phyloP scores from a whole-genome alignment of 192 early-diverging fungal species.

The Radiomyces spectabilis region DNA sequence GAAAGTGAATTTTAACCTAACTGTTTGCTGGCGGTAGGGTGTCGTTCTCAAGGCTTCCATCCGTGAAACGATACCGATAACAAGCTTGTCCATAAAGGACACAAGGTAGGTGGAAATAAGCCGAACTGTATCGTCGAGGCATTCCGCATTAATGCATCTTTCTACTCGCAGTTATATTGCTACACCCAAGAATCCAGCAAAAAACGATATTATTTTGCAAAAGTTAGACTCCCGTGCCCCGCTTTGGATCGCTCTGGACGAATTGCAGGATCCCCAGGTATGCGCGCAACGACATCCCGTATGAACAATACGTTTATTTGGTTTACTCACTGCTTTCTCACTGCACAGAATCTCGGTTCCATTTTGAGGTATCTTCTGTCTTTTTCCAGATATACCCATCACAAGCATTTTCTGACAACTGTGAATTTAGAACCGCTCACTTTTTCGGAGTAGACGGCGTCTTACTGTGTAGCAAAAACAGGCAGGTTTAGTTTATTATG shows the following conservation, averaged over 20 bases:
- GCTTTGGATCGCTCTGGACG: constrained; percentile 47
- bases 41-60: constrained; percentile 39
- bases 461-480: constrained; percentile 42
- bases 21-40: constrained; percentile 21
- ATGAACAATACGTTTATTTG: too few relatives aligned
- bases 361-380: constrained; percentile 40
- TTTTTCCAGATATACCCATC: background rate
- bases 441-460: constrained; percentile 68
- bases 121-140: too few relatives aligned
- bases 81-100: too few relatives aligned
- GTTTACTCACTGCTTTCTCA: background rate
- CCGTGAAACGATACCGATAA: constrained; percentile 13
- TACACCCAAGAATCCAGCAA: too few relatives aligned
- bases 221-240: too few relatives aligned
- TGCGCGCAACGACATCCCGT: too few relatives aligned
- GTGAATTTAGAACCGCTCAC: constrained; percentile 45
- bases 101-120: too few relatives aligned
- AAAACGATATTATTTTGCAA: too few relatives aligned
- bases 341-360: constrained; percentile 56
- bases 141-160: too few relatives aligned
- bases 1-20: background rate
- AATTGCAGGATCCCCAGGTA: constrained; percentile 48
- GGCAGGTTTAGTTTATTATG: too few relatives aligned
- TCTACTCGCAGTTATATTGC: too few relatives aligned
- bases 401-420: background rate